These are phyloP conservation scores for Botrytis cinerea DNA, from an alignment of 2,329 filamentous ascomycete species.

Conservation along the genomic window DNA sequence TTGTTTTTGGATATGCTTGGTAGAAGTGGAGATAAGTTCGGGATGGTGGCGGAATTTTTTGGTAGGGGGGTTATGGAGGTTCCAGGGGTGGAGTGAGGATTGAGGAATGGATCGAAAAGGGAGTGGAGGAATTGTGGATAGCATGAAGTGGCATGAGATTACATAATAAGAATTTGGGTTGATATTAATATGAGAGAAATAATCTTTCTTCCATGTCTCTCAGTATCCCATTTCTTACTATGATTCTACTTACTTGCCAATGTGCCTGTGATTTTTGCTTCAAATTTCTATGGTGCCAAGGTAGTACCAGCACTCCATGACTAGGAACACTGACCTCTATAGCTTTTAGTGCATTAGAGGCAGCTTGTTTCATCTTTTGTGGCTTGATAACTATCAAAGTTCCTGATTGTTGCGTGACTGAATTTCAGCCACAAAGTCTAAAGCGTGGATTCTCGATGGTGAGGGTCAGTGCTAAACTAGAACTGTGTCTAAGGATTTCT, in stretches of 20 bases:
- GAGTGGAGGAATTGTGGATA: neutral
- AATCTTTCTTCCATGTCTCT: neutral
- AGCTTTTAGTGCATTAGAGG: neutral
- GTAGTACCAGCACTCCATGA: neutral
- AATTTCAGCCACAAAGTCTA: neutral
- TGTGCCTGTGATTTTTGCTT: neutral
- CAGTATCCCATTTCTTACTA: too few species aligned
- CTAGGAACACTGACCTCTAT: neutral
- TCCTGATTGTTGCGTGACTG: neutral
- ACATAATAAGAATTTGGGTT: neutral
- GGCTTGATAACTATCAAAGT: neutral
- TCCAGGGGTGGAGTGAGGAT: conserved; percentile 24
- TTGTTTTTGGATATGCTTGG: conserved; percentile 81
- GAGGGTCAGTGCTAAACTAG: neutral
- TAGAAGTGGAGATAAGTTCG: conserved; percentile 79
- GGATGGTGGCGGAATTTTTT: conserved; percentile 93
- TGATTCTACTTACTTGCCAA: neutral
- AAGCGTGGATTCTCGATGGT: neutral
- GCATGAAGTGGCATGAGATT: too few species aligned
- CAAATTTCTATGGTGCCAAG: neutral
- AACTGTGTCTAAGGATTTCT: neutral
- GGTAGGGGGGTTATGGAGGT: conserved; percentile 84
- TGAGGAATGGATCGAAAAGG: neutral
- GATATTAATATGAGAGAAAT: conserved; percentile 3
- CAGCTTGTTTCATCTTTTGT: neutral